A percentile compares a stretch with the other conserved stretches of the same genome.
Conservation (phyloP, 495 filamentous ascomycete species). For the Aspergillus kassunensis region DNA sequence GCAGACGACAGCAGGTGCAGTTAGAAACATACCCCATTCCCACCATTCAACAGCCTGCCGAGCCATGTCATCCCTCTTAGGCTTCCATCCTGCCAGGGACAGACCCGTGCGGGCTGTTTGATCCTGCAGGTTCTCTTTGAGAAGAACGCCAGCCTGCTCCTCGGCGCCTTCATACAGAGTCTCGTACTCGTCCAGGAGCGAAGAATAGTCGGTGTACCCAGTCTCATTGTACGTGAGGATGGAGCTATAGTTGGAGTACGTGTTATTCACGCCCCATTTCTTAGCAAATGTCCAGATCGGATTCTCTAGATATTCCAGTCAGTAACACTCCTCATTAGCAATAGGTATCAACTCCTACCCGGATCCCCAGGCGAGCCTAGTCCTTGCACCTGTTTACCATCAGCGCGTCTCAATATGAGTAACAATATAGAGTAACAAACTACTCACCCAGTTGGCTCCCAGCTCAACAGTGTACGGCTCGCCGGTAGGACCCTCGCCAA, state of each 20-base stretch:
- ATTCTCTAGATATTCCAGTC: slow-evolving; percentile 50
- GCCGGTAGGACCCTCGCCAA: slow-evolving; percentile 51
- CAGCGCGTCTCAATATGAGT: too few relatives aligned
- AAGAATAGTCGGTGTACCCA: too few relatives aligned
- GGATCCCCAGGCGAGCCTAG: slow-evolving; percentile 48
- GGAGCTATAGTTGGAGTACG: slow-evolving; percentile 54
- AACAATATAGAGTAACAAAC: background rate
- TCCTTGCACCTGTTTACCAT: slow-evolving; percentile 61
- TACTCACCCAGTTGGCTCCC: slow-evolving; percentile 69
- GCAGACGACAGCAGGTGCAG: too few relatives aligned
- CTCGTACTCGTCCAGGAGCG: slow-evolving; percentile 50
- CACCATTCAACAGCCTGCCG: slow-evolving; percentile 64
- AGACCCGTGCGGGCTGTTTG: slow-evolving; percentile 57
- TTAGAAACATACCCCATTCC: slow-evolving; percentile 39
- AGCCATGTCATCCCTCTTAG: slow-evolving; percentile 50
- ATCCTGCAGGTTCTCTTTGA: slow-evolving; percentile 61
- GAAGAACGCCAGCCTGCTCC: slow-evolving; percentile 54
- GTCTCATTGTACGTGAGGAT: too few relatives aligned
- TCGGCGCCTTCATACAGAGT: slow-evolving; percentile 46
- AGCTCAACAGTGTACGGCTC: slow-evolving; percentile 60
- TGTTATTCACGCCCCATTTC: slow-evolving; percentile 59
- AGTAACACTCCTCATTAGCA: too few relatives aligned
- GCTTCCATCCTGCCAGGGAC: slow-evolving; percentile 61
- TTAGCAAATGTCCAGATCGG: slow-evolving; percentile 66
- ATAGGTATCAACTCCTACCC: too few relatives aligned